Base-by-base conservation (phyloP, 176 grass and related monocot species). In the Avena sativa region DNA sequence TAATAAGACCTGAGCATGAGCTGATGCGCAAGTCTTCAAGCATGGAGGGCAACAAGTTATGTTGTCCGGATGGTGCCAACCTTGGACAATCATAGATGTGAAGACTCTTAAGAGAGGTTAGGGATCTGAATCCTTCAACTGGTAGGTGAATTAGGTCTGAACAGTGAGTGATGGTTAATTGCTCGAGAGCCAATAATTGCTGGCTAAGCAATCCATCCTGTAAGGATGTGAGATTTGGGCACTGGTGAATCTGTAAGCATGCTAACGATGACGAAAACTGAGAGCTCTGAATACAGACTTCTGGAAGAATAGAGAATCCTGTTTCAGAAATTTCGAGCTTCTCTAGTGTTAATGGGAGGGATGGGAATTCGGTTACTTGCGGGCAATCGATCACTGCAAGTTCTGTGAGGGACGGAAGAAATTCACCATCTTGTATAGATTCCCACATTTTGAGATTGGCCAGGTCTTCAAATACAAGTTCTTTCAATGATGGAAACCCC, bases 11-110 rank as follows among this genome's bases (percentile, higher is more conserved):
- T 48, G 87, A 55, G 86, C 88, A 92, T 55, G 88, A 82, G 2
- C 52, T 91, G 86, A 94, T 91, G 52, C 61, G 79, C 8, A 97
- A 74, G 62, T 97, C 92, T 87, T 91, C 90, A 75, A 97, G 87
- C 19, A 58, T 65, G 23, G 59, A 79, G 38, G 83, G 85, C 20
- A 88, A 80, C 75, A 89, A 74, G 23, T 20, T 83, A 82, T 79
- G 56, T 9, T 84, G 25, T 86, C 13, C 81, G 1, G 76, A 65
- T 88, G 90, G 58, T 81, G 58, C 26, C 80, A 93, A 61, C 53
- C 85, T 71, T 12, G 82, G 85, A 49, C 89, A 95, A 43, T 88
- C 88, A 79, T 89, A 93, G 58, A 95, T 91, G 49, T 91, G 89
- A 79, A 95, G 88, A 59, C 51, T 88, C 72, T 86, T 86, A 80